These are phyloP conservation scores for Globisporangium parvum DNA, from an alignment of 352 stramenopile species.

Conservation along the genomic window DNA sequence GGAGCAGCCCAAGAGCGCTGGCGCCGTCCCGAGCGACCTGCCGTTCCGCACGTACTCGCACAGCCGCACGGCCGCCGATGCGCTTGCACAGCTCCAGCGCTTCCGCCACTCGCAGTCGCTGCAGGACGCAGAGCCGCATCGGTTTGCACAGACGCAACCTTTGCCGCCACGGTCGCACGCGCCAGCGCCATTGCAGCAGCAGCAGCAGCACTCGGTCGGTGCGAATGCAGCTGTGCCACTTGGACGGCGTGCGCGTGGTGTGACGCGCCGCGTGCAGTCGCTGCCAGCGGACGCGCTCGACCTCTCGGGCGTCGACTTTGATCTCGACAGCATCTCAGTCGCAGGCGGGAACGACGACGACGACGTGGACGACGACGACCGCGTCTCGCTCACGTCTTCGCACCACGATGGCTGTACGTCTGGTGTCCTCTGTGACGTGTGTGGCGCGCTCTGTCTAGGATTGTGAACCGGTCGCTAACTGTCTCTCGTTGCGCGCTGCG, in stretches of 20 bases:
- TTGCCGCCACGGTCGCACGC: conserved; percentile 14
- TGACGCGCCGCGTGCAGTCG: conserved; percentile 49
- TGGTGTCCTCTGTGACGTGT: neutral
- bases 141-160: conserved; percentile 22
- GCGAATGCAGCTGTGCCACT: neutral
- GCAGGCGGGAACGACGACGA: conserved; percentile 29
- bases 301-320: conserved; percentile 55
- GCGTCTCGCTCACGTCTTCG: conserved; percentile 67
- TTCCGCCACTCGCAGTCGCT: conserved; percentile 8
- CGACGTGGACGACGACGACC: conserved; percentile 40
- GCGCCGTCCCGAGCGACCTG: conserved; percentile 11
- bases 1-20: conserved; percentile 5
- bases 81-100: conserved; percentile 11
- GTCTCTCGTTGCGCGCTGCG: conserved; percentile 4
- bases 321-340: conserved; percentile 83
- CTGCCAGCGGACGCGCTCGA: conserved; percentile 50
- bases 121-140: conserved; percentile 4
- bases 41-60: conserved; percentile 30
- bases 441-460: neutral
- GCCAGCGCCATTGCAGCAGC: neutral
- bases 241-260: conserved; percentile 14
- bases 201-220: neutral
- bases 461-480: neutral
- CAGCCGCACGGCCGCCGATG: conserved; percentile 17
- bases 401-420: conserved; percentile 66